Conservation (phyloP, 352 stramenopile species). For the Globisporangium cylindrosporum region DNA sequence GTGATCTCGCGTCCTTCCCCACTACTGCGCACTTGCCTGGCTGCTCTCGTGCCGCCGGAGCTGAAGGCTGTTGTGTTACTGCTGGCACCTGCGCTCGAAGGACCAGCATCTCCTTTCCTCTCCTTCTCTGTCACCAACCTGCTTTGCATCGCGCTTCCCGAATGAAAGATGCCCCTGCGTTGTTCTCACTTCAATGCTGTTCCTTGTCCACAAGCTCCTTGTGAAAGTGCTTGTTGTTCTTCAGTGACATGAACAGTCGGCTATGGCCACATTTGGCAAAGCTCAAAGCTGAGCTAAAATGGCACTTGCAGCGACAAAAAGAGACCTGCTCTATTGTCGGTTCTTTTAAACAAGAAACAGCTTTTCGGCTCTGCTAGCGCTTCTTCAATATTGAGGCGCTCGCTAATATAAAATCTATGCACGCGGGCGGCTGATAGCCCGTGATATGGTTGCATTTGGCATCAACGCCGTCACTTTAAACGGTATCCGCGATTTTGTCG, state of each 20-base stretch:
- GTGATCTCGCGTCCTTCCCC: slow-evolving; percentile 24
- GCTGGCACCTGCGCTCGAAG: slow-evolving; percentile 28
- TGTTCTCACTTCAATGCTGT: neutral
- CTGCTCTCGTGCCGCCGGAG: slow-evolving; percentile 13
- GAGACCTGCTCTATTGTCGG: neutral
- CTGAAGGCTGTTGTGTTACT: slow-evolving; percentile 4
- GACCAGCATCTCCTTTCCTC: slow-evolving; percentile 2
- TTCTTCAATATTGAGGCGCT: slow-evolving; percentile 4
- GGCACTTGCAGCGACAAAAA: neutral
- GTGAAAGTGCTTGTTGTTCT: neutral
- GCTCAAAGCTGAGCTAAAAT: neutral
- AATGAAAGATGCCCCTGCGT: neutral
- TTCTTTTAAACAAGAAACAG: slow-evolving; percentile 7
- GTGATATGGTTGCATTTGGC: neutral
- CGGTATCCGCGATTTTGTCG: slow-evolving; percentile 68
- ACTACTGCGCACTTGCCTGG: slow-evolving; percentile 39
- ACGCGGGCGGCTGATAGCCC: neutral
- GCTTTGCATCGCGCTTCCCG: neutral
- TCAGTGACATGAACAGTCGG: neutral
- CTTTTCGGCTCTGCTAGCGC: neutral
- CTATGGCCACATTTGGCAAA: no score
- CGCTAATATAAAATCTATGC: slow-evolving; percentile 17
- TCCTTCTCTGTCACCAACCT: slow-evolving; percentile 8
- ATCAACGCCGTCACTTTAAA: slow-evolving; percentile 32
- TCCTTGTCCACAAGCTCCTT: neutral